Conservation (phyloP, 2,329 filamentous ascomycete species). For the Colletotrichum lupini region DNA sequence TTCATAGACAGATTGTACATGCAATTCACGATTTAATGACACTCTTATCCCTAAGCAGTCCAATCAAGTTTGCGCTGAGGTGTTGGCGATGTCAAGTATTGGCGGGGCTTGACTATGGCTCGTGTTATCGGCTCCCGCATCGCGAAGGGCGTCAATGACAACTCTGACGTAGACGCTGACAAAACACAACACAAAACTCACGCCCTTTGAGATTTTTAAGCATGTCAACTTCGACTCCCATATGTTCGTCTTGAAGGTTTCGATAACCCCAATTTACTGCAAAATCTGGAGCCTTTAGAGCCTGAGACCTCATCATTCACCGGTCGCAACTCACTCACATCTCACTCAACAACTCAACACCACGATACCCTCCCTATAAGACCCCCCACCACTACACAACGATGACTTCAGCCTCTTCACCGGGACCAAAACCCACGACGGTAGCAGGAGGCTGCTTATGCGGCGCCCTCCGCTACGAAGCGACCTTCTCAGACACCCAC, state of each 20-base stretch:
- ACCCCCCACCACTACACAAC: neutral
- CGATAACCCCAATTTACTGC: neutral
- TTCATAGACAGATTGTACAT: neutral
- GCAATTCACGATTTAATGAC: neutral
- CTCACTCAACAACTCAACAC: neutral
- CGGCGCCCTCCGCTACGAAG: conserved; percentile 58
- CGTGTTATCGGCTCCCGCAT: neutral
- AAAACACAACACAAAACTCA: neutral
- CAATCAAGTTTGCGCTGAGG: neutral
- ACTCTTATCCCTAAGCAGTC: neutral
- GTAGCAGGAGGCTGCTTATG: conserved; percentile 66
- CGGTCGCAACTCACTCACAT: neutral
- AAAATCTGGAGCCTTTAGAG: neutral
- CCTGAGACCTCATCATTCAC: too few relatives aligned
- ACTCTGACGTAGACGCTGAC: conserved; percentile 16
- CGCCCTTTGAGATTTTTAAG: neutral
- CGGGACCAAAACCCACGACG: conserved; percentile 42
- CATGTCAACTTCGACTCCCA: too few relatives aligned
- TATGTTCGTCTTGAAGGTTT: fast-evolving
- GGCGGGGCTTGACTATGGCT: neutral
- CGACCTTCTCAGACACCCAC: conserved; percentile 57
- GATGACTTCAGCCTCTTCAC: neutral
- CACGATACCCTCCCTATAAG: neutral
- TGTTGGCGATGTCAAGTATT: neutral
- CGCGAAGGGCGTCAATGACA: conserved; percentile 21